Evolutionary conservation across 495 filamentous ascomycete genomes (phyloP).

Genomic region (Ascobolus immersus): DNA sequence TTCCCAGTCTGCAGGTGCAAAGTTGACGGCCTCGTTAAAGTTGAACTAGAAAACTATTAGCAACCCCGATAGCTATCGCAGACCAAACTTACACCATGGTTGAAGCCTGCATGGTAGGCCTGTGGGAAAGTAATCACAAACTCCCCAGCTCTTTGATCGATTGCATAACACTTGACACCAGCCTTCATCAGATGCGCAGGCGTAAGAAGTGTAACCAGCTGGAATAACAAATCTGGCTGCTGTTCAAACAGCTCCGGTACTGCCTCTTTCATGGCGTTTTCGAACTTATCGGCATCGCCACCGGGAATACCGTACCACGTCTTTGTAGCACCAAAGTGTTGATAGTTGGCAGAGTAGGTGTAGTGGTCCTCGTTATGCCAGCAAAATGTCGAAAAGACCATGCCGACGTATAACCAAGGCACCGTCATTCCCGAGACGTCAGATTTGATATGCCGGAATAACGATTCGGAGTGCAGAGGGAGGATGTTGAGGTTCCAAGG

Average conservation of each 20-base stretch:
- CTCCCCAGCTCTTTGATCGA: slow-evolving; percentile 87
- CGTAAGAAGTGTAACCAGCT: slow-evolving; percentile 79
- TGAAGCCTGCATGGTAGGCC: slow-evolving; percentile 81
- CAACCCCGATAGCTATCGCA: slow-evolving; percentile 15
- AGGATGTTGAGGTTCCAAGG: slow-evolving; percentile 94
- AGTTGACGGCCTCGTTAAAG: slow-evolving; percentile 98
- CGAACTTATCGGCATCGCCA: slow-evolving; percentile 78
- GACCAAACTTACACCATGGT: slow-evolving; percentile 32
- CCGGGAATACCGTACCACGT: slow-evolving; percentile 98
- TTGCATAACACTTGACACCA: slow-evolving; percentile 71
- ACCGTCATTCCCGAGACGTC: slow-evolving; percentile 99
- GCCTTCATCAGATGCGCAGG: slow-evolving; percentile 88
- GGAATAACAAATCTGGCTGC: slow-evolving; percentile 88
- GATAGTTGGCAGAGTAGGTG: slow-evolving; percentile 93
- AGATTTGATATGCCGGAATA: slow-evolving; percentile 91
- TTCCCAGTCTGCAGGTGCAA: slow-evolving; percentile 92
- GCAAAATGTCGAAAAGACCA: slow-evolving; percentile 98
- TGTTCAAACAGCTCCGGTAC: slow-evolving; percentile 93
- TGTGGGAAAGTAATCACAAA: slow-evolving; percentile 89
- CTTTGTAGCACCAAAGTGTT: slow-evolving; percentile 95
- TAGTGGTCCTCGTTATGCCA: slow-evolving; percentile 99
- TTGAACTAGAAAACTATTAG: slow-evolving; percentile 37
- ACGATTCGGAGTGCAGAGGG: slow-evolving; percentile 67
- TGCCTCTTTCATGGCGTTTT: slow-evolving; percentile 79
- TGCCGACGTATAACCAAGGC: slow-evolving; percentile 98